Percentiles rank a stretch among this genome's conserved stretches.
phyloP scores from a whole-genome alignment of 2,329 filamentous ascomycete genomes.

The Drechslerella coelobrocha region DNA sequence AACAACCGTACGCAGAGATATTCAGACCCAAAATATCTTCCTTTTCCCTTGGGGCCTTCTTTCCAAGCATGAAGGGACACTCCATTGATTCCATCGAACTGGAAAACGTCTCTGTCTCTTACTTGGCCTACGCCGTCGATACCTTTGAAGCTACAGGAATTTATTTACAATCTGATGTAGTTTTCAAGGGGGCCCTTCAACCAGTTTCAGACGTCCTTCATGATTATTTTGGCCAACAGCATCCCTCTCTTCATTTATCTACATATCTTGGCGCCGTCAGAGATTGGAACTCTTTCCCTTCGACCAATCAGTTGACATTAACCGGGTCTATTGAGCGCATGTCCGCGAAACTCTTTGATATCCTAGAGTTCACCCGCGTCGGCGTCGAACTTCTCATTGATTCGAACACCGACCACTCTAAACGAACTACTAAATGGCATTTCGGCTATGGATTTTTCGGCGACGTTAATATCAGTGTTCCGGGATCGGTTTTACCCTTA shows the following conservation, averaged over 20 bases:
- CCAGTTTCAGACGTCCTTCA: constrained; percentile 15
- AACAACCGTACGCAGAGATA: constrained; percentile 12
- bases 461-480: constrained; percentile 7
- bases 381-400: constrained; percentile 16
- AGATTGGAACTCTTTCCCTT: constrained; percentile 5
- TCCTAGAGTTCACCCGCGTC: constrained; percentile 14
- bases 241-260: constrained; percentile 12
- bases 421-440: constrained; percentile 1
- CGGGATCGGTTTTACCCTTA: constrained; percentile 7
- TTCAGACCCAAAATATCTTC: constrained; percentile 4
- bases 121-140: constrained; percentile 7
- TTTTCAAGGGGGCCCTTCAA: constrained; percentile 10
- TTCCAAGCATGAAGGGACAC: constrained; percentile 6
- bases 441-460: constrained; percentile 19
- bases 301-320: neutral
- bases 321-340: constrained; percentile 11
- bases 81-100: constrained; percentile 7
- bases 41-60: constrained; percentile 2
- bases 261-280: constrained; percentile 12
- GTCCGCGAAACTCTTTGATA: constrained; percentile 12
- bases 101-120: constrained; percentile 7
- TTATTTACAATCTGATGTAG: constrained; percentile 13
- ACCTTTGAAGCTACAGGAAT: neutral
- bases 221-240: constrained; percentile 13
- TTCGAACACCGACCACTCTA: neutral